Evolutionary conservation across 768 basidiomycete genomes (phyloP).

Genomic region (Mycena belliarum): DNA sequence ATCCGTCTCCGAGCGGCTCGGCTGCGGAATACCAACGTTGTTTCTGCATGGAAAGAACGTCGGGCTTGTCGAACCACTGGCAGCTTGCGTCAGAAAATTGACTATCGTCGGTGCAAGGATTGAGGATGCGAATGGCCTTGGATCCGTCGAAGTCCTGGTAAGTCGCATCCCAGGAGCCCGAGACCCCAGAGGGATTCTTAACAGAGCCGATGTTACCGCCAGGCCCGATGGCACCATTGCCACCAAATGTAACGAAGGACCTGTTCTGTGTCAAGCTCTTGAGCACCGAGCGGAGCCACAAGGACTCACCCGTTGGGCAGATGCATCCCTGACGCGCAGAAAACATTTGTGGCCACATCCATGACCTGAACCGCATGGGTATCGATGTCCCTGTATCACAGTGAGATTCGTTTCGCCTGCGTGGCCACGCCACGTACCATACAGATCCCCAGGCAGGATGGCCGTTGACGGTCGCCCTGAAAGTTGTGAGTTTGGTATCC

Average conservation of each 20-base stretch:
- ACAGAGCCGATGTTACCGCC: constrained; percentile 61
- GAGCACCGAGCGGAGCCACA: not conserved
- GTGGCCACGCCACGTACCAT: constrained; percentile 44
- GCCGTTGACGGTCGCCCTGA: constrained; percentile 57
- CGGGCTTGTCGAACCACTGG: constrained; percentile 72
- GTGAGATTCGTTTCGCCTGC: not conserved
- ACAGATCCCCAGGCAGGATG: constrained; percentile 78
- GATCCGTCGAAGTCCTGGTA: constrained; percentile 85
- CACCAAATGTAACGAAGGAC: constrained; percentile 66
- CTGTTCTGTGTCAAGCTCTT: not conserved
- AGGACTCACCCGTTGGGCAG: constrained; percentile 43
- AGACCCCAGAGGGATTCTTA: constrained; percentile 43
- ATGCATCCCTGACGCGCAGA: constrained; percentile 84
- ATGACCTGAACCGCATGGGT: constrained; percentile 61
- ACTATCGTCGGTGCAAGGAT: constrained; percentile 61
- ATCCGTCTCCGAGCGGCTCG: constrained; percentile 71
- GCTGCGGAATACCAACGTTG: constrained; percentile 80
- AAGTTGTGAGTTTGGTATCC: too few species aligned
- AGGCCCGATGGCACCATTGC: constrained; percentile 58
- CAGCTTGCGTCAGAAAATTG: constrained; percentile 53
- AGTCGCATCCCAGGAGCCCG: constrained; percentile 58
- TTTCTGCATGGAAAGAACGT: constrained; percentile 63
- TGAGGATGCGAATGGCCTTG: constrained; percentile 77
- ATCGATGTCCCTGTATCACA: constrained; percentile 34
- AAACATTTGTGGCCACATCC: constrained; percentile 73